Evolutionary conservation across 345 rosid genomes (phyloP).

Genomic region (Rhizophora apiculata): DNA sequence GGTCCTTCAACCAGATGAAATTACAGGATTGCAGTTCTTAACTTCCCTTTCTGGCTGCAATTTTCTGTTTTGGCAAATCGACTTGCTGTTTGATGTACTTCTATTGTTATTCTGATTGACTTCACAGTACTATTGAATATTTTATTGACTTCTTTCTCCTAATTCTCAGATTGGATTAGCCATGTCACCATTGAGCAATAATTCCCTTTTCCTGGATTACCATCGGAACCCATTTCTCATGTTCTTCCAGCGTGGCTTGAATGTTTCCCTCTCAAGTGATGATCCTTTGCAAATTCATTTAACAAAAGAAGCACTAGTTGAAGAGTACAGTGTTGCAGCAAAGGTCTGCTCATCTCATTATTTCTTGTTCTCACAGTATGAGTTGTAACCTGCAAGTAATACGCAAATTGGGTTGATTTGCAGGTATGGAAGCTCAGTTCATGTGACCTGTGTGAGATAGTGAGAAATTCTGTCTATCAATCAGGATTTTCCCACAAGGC

Average conservation of each 20-base stretch:
- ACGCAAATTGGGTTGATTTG: background rate
- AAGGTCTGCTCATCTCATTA: conserved; percentile 25
- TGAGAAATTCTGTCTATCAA: conserved; percentile 52
- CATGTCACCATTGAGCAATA: conserved; percentile 58
- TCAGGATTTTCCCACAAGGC: conserved; percentile 45
- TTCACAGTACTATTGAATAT: background rate
- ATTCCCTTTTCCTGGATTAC: conserved; percentile 52
- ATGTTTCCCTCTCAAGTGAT: conserved; percentile 52
- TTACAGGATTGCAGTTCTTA: background rate
- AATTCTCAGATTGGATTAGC: conserved; percentile 44
- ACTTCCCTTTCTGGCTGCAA: background rate
- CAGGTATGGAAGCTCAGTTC: conserved; percentile 58
- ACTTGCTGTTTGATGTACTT: background rate
- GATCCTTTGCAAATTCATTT: conserved; percentile 60
- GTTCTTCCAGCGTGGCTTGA: conserved; percentile 50
- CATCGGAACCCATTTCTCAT: conserved; percentile 48
- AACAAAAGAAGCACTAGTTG: conserved; percentile 53
- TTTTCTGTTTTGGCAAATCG: background rate
- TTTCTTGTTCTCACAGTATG: background rate
- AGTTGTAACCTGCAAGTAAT: background rate
- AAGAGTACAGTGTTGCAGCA: conserved; percentile 58
- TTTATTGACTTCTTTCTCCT: background rate
- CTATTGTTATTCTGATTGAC: background rate
- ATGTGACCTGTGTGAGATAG: conserved; percentile 58
- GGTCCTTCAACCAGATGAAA: background rate